phyloP scores from a whole-genome alignment of 331 rosid species.

The Saraca asoca region DNA sequence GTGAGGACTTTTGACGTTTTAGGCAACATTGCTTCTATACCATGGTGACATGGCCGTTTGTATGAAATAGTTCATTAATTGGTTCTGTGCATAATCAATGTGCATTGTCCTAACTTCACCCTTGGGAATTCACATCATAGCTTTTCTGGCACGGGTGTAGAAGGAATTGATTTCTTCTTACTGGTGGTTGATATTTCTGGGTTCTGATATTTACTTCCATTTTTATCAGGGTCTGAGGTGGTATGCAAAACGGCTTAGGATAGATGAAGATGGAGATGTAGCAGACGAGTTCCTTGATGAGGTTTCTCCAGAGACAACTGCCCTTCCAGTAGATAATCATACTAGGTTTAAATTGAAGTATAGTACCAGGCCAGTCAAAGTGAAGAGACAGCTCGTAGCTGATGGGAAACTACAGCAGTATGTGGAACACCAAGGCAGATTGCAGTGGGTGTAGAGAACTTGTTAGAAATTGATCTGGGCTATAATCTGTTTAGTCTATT shows the following conservation, averaged over 20 bases:
- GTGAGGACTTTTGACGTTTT: neutral
- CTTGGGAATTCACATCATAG: constrained; percentile 4
- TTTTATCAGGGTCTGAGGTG: constrained; percentile 75
- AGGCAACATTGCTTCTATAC: neutral
- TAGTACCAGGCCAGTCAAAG: constrained; percentile 55
- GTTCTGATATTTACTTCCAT: constrained; percentile 29
- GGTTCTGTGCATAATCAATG: constrained; percentile 15
- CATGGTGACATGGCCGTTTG: neutral
- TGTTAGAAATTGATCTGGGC: constrained; percentile 31
- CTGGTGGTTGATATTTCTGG: constrained; percentile 28
- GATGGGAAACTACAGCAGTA: constrained; percentile 68
- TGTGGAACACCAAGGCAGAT: constrained; percentile 72
- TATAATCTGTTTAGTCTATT: constrained; percentile 32
- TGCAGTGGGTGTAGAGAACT: constrained; percentile 55
- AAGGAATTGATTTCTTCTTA: neutral
- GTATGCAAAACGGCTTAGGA: constrained; percentile 70
- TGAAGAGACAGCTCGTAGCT: constrained; percentile 57
- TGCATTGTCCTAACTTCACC: constrained; percentile 9
- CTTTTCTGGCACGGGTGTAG: constrained; percentile 11
- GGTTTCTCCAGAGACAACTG: constrained; percentile 43
- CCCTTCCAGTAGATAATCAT: constrained; percentile 38
- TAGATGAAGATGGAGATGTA: constrained; percentile 92
- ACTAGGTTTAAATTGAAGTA: constrained; percentile 63
- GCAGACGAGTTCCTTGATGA: constrained; percentile 83
- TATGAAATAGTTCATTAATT: constrained; percentile 10